Conservation (phyloP, 768 basidiomycete genomes). For the Kwoniella europaea region DNA sequence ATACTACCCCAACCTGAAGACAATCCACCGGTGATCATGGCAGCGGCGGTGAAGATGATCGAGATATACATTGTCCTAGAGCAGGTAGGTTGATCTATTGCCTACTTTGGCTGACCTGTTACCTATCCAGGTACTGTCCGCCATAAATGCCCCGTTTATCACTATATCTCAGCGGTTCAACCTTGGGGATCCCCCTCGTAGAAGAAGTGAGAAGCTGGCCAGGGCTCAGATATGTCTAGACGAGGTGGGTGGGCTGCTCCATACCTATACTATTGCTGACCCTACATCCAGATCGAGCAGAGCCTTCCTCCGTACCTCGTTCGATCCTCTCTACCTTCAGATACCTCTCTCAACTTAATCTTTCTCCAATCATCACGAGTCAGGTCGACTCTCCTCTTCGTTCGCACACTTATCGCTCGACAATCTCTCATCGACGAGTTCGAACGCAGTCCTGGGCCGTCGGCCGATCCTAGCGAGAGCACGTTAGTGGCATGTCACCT, state of each 20-base stretch:
- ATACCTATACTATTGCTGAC: neutral
- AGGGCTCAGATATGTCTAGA: conserved; percentile 17
- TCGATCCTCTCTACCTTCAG: neutral
- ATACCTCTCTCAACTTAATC: conserved; percentile 7
- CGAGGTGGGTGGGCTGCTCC: neutral
- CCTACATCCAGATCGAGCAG: conserved; percentile 5
- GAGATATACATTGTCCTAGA: conserved; percentile 17
- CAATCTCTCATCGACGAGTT: conserved; percentile 20
- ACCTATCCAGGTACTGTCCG: conserved; percentile 10
- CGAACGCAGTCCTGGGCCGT: neutral
- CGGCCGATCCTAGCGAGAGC: conserved; percentile 6
- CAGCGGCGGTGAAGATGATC: conserved; percentile 17
- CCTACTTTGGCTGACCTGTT: neutral
- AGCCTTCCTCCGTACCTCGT: conserved; percentile 17
- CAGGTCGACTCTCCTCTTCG: conserved; percentile 14
- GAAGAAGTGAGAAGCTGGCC: conserved; percentile 9
- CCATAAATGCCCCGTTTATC: conserved; percentile 14
- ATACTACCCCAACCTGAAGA: conserved; percentile 18
- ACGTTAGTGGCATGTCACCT: conserved; percentile 13
- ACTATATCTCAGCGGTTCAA: conserved; percentile 19
- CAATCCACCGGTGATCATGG: conserved; percentile 18
- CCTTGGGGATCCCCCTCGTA: conserved; percentile 3
- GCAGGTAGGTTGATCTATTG: conserved; percentile 6
- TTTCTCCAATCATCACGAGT: conserved; percentile 15
- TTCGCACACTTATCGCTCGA: conserved; percentile 14